Evolutionary conservation across 2,329 filamentous ascomycete genomes (phyloP).

Genomic region (Aspergillus jensenii): DNA sequence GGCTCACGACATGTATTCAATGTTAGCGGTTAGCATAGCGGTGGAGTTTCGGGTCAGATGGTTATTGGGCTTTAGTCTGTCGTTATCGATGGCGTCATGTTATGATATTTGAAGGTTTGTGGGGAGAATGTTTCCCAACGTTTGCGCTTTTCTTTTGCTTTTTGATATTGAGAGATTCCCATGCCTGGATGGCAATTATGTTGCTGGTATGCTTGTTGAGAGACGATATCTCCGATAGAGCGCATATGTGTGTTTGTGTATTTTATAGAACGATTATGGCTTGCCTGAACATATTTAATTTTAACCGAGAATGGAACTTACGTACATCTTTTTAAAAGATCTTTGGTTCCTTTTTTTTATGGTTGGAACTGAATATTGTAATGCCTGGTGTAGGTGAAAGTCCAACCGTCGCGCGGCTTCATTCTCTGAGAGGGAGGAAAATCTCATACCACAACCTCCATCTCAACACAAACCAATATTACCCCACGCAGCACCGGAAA

Average conservation of each 20-base stretch:
- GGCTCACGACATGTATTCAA: conserved; percentile 46
- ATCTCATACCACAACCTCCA: conserved; percentile 6
- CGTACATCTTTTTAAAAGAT: not conserved
- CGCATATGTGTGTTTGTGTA: conserved; percentile 9
- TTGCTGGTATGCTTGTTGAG: conserved; percentile 1
- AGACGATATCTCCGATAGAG: conserved; percentile 5
- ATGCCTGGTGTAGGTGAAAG: not conserved
- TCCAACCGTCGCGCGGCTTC: not conserved
- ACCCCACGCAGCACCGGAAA: not conserved
- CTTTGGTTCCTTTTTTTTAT: not conserved
- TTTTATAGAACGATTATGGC: conserved; percentile 8
- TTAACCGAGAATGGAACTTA: not conserved
- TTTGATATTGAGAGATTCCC: not conserved
- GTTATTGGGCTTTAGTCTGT: conserved; percentile 20
- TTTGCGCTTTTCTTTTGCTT: conserved; percentile 7
- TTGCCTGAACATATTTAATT: not conserved
- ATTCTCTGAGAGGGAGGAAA: conserved; percentile 9
- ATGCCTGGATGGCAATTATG: not conserved
- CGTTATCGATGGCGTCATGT: conserved; percentile 29
- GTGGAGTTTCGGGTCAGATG: conserved; percentile 33
- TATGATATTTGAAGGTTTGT: conserved; percentile 15
- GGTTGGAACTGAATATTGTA: not conserved
- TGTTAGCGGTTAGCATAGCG: conserved; percentile 38
- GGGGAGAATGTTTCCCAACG: conserved; percentile 1
- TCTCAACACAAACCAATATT: not conserved